Conservation (phyloP, 2,329 filamentous ascomycete species). For the Shiraia sp. region DNA sequence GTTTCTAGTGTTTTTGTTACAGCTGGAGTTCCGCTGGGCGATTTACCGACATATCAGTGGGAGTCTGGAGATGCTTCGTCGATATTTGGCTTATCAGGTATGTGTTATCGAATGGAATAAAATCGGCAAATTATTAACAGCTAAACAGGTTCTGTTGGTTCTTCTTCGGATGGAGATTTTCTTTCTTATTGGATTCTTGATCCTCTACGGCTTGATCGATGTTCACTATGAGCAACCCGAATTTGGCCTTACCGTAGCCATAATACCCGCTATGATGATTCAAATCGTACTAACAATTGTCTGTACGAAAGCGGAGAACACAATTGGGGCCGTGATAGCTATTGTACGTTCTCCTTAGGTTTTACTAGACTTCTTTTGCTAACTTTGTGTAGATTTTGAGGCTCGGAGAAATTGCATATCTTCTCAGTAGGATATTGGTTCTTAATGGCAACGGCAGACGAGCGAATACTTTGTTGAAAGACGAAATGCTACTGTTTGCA, state of each 20-base stretch:
- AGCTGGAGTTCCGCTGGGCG: constrained; percentile 22
- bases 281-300: constrained; percentile 15
- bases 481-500: constrained; percentile 28
- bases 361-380: background rate
- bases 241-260: constrained; percentile 24
- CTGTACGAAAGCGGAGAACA: constrained; percentile 15
- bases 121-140: background rate
- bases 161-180: constrained; percentile 21
- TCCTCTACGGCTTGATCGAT: constrained; percentile 24
- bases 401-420: constrained; percentile 21
- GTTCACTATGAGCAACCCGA: constrained; percentile 27
- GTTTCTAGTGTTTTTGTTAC: constrained; percentile 4
- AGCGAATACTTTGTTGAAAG: constrained; percentile 18
- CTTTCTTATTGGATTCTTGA: constrained; percentile 24
- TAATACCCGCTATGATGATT: constrained; percentile 24
- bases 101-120: background rate
- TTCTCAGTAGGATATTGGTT: constrained; percentile 22
- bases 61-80: constrained; percentile 9
- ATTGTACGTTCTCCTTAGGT: constrained; percentile 12
- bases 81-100: constrained; percentile 21
- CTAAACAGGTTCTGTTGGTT: constrained; percentile 18
- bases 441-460: constrained; percentile 12
- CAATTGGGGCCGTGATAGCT: constrained; percentile 10
- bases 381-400: constrained; percentile 13
- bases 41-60: constrained; percentile 22